Evolutionary conservation across 495 filamentous ascomycete genomes (phyloP).

Genomic region (Apiosordaria backusii): DNA sequence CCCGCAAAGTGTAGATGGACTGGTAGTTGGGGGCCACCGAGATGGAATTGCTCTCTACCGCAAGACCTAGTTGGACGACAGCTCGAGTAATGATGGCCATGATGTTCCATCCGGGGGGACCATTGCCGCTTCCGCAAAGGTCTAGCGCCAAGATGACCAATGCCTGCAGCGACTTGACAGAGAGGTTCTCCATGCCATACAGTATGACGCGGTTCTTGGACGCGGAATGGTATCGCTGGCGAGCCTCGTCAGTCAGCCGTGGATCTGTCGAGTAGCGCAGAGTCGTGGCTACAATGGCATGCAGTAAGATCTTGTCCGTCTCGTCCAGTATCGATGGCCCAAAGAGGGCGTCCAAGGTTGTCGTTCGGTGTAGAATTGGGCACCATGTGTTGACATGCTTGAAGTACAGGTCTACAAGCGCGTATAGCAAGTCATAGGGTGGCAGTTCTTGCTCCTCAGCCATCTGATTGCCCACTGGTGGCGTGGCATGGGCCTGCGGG

Average conservation of each 20-base stretch:
- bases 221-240: conserved; percentile 68
- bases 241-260: conserved; percentile 64
- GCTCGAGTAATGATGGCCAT: conserved; percentile 81
- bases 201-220: conserved; percentile 83
- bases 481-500: conserved; percentile 40
- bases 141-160: conserved; percentile 79
- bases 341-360: conserved; percentile 78
- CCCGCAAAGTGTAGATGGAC: conserved; percentile 80
- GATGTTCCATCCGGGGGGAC: conserved; percentile 84
- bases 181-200: conserved; percentile 81
- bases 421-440: conserved; percentile 78
- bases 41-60: conserved; percentile 73
- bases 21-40: conserved; percentile 68
- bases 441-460: conserved; percentile 70
- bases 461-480: conserved; percentile 37
- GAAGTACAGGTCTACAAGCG: conserved; percentile 81
- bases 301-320: conserved; percentile 74
- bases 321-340: conserved; percentile 70
- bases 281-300: conserved; percentile 82
- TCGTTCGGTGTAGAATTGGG: conserved; percentile 78
- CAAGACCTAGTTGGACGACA: conserved; percentile 78
- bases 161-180: conserved; percentile 81
- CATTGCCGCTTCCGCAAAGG: conserved; percentile 74
- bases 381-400: conserved; percentile 90
- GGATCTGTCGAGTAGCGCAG: conserved; percentile 74